Evolutionary conservation across 1,284 basidiomycete genomes (phyloP).

Genomic region (Sporisorium exsertum): DNA sequence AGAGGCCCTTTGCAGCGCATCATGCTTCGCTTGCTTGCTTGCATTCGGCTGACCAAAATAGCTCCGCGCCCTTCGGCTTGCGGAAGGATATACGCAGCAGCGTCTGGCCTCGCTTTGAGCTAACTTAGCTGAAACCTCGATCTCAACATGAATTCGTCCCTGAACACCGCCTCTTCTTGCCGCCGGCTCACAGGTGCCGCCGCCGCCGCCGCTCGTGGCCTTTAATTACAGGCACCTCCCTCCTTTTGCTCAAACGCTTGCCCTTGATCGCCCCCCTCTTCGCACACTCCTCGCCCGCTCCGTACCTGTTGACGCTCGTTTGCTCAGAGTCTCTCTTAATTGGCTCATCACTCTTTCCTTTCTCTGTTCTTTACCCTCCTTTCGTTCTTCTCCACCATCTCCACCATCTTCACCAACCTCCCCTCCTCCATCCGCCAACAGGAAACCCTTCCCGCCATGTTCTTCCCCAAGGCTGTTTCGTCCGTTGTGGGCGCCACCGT

Average conservation of each 20-base stretch:
- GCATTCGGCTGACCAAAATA: not conserved
- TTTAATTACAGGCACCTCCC: not conserved
- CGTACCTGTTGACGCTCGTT: not conserved
- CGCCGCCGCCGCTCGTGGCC: not conserved
- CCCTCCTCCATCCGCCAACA: not conserved
- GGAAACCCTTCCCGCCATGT: slow-evolving; percentile 20
- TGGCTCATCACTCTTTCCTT: too few relatives aligned
- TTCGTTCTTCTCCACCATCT: slow-evolving; percentile 4
- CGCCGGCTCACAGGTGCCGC: slow-evolving; percentile 5
- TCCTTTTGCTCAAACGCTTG: not conserved
- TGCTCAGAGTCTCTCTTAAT: slow-evolving; percentile 9
- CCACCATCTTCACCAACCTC: not conserved
- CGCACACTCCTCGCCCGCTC: not conserved
- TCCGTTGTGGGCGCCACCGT: slow-evolving; percentile 37
- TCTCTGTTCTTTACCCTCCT: not conserved
- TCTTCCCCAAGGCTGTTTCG: slow-evolving; percentile 47
- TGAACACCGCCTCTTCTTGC: slow-evolving; percentile 9
- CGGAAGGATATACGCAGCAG: not conserved
- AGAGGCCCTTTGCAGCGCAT: not conserved
- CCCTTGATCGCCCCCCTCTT: too few relatives aligned
- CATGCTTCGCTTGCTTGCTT: not conserved
- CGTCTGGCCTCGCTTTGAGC: not conserved
- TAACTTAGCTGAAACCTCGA: not conserved
- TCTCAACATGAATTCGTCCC: not conserved
- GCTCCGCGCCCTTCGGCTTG: not conserved